These are phyloP conservation scores for Aspergillus ruber DNA, from an alignment of 2,329 filamentous ascomycete species.

Conservation along the genomic window DNA sequence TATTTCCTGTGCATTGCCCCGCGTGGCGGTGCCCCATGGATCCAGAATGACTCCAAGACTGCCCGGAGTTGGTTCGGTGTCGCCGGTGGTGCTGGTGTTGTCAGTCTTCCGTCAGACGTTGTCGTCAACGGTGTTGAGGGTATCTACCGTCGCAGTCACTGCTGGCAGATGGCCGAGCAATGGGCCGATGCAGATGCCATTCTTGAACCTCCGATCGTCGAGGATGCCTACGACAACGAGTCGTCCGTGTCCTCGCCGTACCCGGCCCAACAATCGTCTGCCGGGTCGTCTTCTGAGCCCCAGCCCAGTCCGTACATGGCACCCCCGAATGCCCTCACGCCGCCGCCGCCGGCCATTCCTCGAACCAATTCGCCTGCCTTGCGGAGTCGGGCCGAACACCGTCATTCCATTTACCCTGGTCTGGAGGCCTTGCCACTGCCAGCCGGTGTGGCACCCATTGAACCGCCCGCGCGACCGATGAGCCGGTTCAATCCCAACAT, in stretches of 20 bases:
- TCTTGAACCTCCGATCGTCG: constrained; percentile 25
- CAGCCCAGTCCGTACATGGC: constrained; percentile 27
- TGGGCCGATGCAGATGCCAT: constrained; percentile 48
- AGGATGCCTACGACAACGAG: constrained; percentile 31
- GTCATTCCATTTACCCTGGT: constrained; percentile 39
- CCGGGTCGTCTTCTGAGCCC: constrained; percentile 30
- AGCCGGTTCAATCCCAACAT: constrained; percentile 42
- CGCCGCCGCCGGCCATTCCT: constrained; percentile 30
- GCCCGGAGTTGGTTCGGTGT: constrained; percentile 45
- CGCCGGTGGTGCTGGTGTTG: constrained; percentile 58
- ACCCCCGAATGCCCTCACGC: constrained; percentile 25
- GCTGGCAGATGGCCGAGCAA: constrained; percentile 58
- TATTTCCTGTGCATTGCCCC: constrained; percentile 47
- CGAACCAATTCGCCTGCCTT: constrained; percentile 27
- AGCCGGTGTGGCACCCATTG: constrained; percentile 35
- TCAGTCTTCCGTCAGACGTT: constrained; percentile 57
- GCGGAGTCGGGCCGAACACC: constrained; percentile 29
- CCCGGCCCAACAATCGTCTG: constrained; percentile 31
- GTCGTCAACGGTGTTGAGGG: constrained; percentile 62
- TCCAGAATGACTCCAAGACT: constrained; percentile 38
- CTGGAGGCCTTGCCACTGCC: constrained; percentile 41
- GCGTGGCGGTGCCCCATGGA: constrained; percentile 44
- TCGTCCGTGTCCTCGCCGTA: constrained; percentile 34
- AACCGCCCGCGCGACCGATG: constrained; percentile 33
- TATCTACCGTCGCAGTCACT: constrained; percentile 62